Conservation (phyloP, 129 eudicot genomes). For the Flaveria bidentis region DNA sequence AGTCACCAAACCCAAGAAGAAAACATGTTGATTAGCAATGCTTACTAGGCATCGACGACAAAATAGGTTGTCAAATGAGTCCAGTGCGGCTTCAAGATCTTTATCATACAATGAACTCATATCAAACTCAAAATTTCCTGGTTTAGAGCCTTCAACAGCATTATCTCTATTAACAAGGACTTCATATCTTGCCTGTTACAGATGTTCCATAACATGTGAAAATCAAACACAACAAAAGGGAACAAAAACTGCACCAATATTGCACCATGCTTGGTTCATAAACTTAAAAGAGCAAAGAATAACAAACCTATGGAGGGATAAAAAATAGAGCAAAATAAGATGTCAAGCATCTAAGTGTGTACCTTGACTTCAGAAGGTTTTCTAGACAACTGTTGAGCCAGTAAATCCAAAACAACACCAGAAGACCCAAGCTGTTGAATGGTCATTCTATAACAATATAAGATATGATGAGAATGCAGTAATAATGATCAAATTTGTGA, state of each 20-base stretch:
- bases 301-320: neutral
- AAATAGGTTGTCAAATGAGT: slow-evolving; percentile 93
- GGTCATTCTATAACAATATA: slow-evolving; percentile 50
- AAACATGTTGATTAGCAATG: slow-evolving; percentile 13
- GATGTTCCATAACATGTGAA: slow-evolving; percentile 63
- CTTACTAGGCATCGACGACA: slow-evolving; percentile 98
- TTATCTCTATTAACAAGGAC: slow-evolving; percentile 55
- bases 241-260: slow-evolving; percentile 63
- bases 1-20: slow-evolving; percentile 16
- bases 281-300: neutral
- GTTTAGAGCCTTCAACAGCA: slow-evolving; percentile 36
- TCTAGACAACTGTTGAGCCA: slow-evolving; percentile 72
- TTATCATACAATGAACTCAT: slow-evolving; percentile 71
- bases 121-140: slow-evolving; percentile 47
- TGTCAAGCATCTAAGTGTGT: slow-evolving; percentile 26
- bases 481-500: neutral
- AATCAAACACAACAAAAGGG: slow-evolving; percentile 47
- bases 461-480: slow-evolving; percentile 10
- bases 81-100: slow-evolving; percentile 92
- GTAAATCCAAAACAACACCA: slow-evolving; percentile 65
- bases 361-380: slow-evolving; percentile 87
- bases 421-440: slow-evolving; percentile 67
- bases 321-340: slow-evolving; percentile 17
- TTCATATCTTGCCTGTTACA: slow-evolving; percentile 92
- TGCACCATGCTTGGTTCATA: slow-evolving; percentile 50